These are phyloP conservation scores for Mycena albidolilacea DNA, from an alignment of 768 basidiomycete genomes.

Conservation along the genomic window DNA sequence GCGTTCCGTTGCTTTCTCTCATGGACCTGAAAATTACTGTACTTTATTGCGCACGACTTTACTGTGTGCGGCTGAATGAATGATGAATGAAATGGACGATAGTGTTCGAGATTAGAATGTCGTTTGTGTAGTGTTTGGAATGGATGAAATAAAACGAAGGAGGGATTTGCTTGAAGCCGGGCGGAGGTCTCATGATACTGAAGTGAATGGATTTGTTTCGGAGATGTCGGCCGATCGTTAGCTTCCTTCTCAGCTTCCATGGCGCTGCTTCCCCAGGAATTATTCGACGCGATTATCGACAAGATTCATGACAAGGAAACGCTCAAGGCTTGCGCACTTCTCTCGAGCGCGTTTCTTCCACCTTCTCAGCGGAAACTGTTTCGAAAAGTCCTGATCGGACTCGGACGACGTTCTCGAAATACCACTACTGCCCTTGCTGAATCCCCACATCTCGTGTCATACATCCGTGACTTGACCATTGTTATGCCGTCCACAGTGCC, in stretches of 20 bases:
- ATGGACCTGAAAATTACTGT: too few relatives aligned
- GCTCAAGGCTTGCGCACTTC: conserved; percentile 15
- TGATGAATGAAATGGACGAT: too few relatives aligned
- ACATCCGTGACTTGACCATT: conserved; percentile 19
- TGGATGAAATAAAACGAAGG: too few relatives aligned
- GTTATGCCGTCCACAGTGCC: not conserved
- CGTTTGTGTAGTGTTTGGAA: too few relatives aligned
- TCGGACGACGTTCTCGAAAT: not conserved
- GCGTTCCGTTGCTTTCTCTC: too few relatives aligned
- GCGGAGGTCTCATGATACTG: too few relatives aligned
- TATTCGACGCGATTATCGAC: conserved; percentile 29
- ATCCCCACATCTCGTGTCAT: conserved; percentile 20
- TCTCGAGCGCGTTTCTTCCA: conserved; percentile 14
- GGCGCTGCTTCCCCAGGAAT: conserved; percentile 12
- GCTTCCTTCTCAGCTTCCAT: not conserved
- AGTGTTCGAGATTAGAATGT: too few relatives aligned
- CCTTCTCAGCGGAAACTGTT: conserved; percentile 21
- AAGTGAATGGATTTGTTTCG: too few relatives aligned
- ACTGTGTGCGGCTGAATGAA: too few relatives aligned
- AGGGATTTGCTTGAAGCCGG: too few relatives aligned
- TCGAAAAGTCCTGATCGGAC: not conserved
- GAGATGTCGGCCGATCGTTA: too few relatives aligned
- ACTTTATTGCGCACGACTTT: too few relatives aligned
- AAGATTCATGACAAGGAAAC: not conserved
- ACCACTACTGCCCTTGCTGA: not conserved